Evolutionary conservation across 2,329 filamentous ascomycete genomes (phyloP), one percentile per base, ranked within the genome.

Genomic region (Penicillium glabrum): DNA sequence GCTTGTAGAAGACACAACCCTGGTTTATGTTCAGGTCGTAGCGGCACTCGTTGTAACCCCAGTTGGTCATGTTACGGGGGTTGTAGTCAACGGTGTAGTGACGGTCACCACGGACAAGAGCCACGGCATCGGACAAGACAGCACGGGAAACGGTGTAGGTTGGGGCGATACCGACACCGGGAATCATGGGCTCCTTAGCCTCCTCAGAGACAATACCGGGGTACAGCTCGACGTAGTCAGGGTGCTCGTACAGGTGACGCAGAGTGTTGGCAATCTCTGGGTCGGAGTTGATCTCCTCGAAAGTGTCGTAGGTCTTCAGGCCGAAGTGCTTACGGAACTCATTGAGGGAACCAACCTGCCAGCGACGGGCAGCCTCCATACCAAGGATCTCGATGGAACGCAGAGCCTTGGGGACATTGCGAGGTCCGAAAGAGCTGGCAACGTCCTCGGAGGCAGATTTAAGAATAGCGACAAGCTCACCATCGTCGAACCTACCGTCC

Each of bases 311-410:
- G 0, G 85, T 83, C 74, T 89, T 89, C 6, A 96, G 79, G 1
- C 87, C 86, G 65, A 93, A 93, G 76, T 92, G 89, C 70, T 89
- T 87, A 51, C 91, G 84, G 79, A 95, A 96, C 77, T 95, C 91
- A 68, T 96, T 96, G 59, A 96, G 79, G 0, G 88, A 87, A 0
- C 88, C 88, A 9, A 91, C 76, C 59, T 91, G 88, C 91, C 91
- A 96, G 54, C 83, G 82, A 46, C 91, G 82, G 3, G 88, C 85
- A 59, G 92, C 89, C 47, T 90, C 80, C 56, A 96, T 95, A 44
- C 90, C 90, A 7, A 95, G 79, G 35, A 95, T 89, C 72, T 95
- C 90, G 16, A 95, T 84, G 1, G 87, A 85, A 61, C 86, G 85
- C 80, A 96, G 84, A 29, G 88, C 83, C 23, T 84, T 82, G 0